These are phyloP conservation scores for Thinopyrum elongatum DNA, from an alignment of 176 grass and related monocot species.

Conservation along the genomic window DNA sequence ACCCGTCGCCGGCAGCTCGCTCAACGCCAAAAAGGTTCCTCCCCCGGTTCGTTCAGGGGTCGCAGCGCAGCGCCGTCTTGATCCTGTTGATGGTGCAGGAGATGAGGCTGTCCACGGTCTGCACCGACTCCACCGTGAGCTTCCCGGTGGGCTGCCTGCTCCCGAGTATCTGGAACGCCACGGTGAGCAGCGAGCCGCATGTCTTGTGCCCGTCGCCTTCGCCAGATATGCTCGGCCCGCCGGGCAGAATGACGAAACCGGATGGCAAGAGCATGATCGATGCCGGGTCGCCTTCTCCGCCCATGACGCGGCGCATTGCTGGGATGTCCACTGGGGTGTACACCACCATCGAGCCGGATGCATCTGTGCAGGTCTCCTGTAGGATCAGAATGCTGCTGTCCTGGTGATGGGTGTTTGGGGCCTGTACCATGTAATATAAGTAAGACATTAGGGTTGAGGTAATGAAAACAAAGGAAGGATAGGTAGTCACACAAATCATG, in stretches of 20 bases:
- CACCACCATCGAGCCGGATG: constrained; percentile 79
- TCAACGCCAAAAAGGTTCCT: background rate
- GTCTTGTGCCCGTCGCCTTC: constrained; percentile 34
- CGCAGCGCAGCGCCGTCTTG: constrained; percentile 52
- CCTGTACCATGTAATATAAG: constrained; percentile 32
- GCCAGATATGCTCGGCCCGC: background rate
- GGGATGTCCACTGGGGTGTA: constrained; percentile 89
- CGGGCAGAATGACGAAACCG: constrained; percentile 73
- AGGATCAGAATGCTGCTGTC: constrained; percentile 94
- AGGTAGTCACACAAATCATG: background rate
- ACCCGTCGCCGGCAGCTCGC: background rate
- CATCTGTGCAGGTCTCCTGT: constrained; percentile 76
- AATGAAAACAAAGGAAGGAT: background rate
- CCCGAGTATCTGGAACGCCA: constrained; percentile 95
- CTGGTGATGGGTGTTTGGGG: constrained; percentile 52
- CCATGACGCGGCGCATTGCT: constrained; percentile 84
- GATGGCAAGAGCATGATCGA: constrained; percentile 73
- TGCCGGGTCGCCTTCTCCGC: constrained; percentile 66
- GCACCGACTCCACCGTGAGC: constrained; percentile 74
- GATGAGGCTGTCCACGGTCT: constrained; percentile 75
- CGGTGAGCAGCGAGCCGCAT: constrained; percentile 67
- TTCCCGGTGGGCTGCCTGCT: constrained; percentile 81
- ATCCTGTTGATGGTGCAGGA: constrained; percentile 92
- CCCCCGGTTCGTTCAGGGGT: constrained; percentile 31
- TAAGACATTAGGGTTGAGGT: background rate